Percentiles rank a stretch among this genome's conserved stretches.
phyloP scores from a whole-genome alignment of 805 yeast species.

The Millerago galiae region DNA sequence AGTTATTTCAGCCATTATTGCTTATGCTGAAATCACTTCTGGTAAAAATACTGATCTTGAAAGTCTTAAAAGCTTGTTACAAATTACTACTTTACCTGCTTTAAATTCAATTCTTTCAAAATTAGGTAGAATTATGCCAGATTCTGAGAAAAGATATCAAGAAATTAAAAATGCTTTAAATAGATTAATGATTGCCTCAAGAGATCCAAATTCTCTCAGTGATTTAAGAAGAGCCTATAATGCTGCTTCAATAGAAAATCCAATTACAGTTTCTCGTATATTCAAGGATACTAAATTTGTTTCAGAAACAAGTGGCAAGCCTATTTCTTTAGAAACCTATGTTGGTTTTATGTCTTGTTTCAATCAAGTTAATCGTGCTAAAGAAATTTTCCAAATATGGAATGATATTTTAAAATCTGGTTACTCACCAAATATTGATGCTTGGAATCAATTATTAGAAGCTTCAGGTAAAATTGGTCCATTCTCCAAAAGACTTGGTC shows the following conservation, averaged over 20 bases:
- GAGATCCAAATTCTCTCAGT: slow-evolving; percentile 19
- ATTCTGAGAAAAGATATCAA: slow-evolving; percentile 5
- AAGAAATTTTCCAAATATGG: slow-evolving; percentile 42
- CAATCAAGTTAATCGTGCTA: slow-evolving; percentile 29
- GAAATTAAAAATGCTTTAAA: slow-evolving; percentile 7
- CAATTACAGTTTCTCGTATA: slow-evolving; percentile 10
- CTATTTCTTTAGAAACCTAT: slow-evolving; percentile 36
- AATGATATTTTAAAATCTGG: slow-evolving; percentile 37
- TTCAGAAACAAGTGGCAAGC: slow-evolving; percentile 24
- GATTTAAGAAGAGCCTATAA: slow-evolving; percentile 13
- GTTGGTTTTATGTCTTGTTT: slow-evolving; percentile 41
- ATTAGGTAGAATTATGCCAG: slow-evolving; percentile 3
- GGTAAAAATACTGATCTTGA: slow-evolving; percentile 7
- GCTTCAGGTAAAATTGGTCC: slow-evolving; percentile 31
- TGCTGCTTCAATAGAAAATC: slow-evolving; percentile 14
- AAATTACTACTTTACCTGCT: slow-evolving; percentile 9
- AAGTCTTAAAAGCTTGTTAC: slow-evolving; percentile 12
- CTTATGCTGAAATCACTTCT: slow-evolving; percentile 14
- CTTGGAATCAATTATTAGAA: slow-evolving; percentile 57
- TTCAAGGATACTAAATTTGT: slow-evolving; percentile 16
- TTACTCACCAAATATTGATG: slow-evolving; percentile 33
- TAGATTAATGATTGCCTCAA: slow-evolving; percentile 7
- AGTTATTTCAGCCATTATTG: slow-evolving; percentile 6
- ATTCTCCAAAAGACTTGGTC: slow-evolving; percentile 24
- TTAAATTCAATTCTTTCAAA: not conserved